Conservation (phyloP, 2,329 filamentous ascomycete genomes). For the Cadophora sp. region DNA sequence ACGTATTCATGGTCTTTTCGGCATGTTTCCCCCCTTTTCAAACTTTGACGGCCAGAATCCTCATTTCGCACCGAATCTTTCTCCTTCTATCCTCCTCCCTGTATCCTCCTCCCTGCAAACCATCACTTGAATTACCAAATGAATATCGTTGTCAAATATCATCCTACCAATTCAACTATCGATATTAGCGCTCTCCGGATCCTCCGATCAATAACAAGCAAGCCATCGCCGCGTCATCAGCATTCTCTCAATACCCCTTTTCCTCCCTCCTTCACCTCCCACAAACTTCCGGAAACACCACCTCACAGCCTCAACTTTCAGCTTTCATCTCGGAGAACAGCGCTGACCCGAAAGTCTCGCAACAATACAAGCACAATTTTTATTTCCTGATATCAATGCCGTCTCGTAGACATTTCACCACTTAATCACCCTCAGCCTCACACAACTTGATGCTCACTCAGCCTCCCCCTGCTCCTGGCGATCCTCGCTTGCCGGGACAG, state of each 20-base stretch:
- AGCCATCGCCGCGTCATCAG: neutral
- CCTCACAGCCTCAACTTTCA: neutral
- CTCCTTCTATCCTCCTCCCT: too few species aligned
- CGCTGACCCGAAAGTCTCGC: neutral
- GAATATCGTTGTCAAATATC: neutral
- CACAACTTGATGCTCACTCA: neutral
- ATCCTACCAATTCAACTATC: neutral
- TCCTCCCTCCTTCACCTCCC: neutral
- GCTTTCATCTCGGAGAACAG: neutral
- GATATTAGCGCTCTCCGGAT: neutral
- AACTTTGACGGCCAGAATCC: too few species aligned
- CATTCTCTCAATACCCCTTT: constrained; percentile 7
- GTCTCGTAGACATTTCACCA: neutral
- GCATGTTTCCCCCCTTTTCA: too few species aligned
- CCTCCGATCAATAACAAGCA: neutral
- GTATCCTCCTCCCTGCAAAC: too few species aligned
- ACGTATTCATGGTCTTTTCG: too few species aligned
- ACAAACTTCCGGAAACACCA: neutral
- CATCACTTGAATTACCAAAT: too few species aligned
- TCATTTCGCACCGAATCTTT: too few species aligned
- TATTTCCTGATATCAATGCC: neutral
- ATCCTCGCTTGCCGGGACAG: constrained; percentile 8
- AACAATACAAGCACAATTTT: neutral
- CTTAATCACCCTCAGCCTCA: neutral
- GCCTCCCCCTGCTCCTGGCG: neutral